phyloP scores from a whole-genome alignment of 2,329 filamentous ascomycete genomes.

The Beauveria medogensis region DNA sequence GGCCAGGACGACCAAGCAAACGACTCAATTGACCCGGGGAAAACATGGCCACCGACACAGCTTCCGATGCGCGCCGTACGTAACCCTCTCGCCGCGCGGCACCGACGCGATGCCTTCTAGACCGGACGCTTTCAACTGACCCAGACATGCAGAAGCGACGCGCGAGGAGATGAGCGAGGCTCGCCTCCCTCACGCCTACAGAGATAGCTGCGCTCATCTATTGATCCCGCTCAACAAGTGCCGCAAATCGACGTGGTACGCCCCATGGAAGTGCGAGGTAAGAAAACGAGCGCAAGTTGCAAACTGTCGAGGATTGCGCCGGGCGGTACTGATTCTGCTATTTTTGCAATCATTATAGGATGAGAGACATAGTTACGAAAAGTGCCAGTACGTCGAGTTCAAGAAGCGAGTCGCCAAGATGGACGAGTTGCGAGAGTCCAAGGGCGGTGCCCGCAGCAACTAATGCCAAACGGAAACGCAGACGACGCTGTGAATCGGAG shows the following conservation, averaged over 20 bases:
- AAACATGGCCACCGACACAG: slow-evolving; percentile 30
- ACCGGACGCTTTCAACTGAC: not conserved
- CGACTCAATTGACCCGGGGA: slow-evolving; percentile 24
- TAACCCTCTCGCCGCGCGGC: slow-evolving; percentile 6
- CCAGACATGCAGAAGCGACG: slow-evolving; percentile 54
- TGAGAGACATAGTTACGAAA: slow-evolving; percentile 96
- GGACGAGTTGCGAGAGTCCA: slow-evolving; percentile 85
- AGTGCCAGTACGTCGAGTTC: slow-evolving; percentile 98
- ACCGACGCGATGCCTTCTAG: slow-evolving; percentile 15
- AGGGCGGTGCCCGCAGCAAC: slow-evolving; percentile 80
- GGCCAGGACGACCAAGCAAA: not conserved
- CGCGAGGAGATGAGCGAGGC: slow-evolving; percentile 92
- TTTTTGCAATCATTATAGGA: slow-evolving; percentile 46
- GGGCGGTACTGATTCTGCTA: not conserved
- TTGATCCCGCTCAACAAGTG: slow-evolving; percentile 94
- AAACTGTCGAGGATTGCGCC: not conserved
- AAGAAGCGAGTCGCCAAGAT: slow-evolving; percentile 98
- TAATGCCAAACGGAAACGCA: slow-evolving; percentile 30
- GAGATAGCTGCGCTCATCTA: slow-evolving; percentile 91
- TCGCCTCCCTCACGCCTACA: slow-evolving; percentile 78
- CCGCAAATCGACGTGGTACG: slow-evolving; percentile 82
- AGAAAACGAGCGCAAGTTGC: slow-evolving; percentile 23
- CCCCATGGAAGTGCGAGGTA: slow-evolving; percentile 98
- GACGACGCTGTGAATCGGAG: not conserved
- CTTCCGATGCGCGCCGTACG: slow-evolving; percentile 32